Base-by-base conservation (phyloP, 768 basidiomycete genomes). In the Lactarius evosmus region DNA sequence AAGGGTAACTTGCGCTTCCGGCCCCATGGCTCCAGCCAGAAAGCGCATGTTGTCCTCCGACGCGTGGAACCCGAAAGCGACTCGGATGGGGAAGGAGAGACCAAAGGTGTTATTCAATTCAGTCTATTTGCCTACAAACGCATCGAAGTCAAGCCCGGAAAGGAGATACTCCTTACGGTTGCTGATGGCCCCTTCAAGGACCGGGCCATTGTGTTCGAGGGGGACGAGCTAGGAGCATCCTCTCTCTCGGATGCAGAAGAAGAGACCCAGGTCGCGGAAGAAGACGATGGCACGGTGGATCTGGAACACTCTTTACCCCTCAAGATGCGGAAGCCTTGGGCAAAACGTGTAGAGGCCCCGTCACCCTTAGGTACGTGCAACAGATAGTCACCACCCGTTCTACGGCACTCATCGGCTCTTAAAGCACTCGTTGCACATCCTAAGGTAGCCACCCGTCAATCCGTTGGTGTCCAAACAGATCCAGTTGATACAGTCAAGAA, bases 141-240 rank as follows among this genome's bases (percentile, higher is more conserved):
- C 65, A 85, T 89, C 71, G 84, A 84, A 70, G 81, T 87, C 69
- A 87, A 82, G 70, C 83, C 86, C 14, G 87, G 87, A 62, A 87
- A 87, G 74, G 85, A 86, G 74, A 82, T 89, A 57, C 77, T 88
- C 53, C 78, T 89, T 59, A 79, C 85, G 7, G 76, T 89, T 30
- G 79, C 76, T 32, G 80, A 85, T 67, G 82, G 82, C 44, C 70
- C 75, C 14, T 82, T 83, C 74, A 80, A 82, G 62, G 85, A 86
- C 62, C 79, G 78, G 63, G 75, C 85, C 1, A 78, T 88, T 68
- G 71, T 86, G 44, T 78, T 89, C 66, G 84, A 85, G 68, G 86
- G 80, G 17, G 80, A 83, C 74, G 66, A 81, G 6, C 55, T 69
- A 40, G 74, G 71, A 40, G 69, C 50, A 17, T 51, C 66, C 36